A percentile compares a stretch with the other conserved stretches of the same genome.
Conservation (phyloP, 257 asterid species). For the Galeopsis tetrahit region DNA sequence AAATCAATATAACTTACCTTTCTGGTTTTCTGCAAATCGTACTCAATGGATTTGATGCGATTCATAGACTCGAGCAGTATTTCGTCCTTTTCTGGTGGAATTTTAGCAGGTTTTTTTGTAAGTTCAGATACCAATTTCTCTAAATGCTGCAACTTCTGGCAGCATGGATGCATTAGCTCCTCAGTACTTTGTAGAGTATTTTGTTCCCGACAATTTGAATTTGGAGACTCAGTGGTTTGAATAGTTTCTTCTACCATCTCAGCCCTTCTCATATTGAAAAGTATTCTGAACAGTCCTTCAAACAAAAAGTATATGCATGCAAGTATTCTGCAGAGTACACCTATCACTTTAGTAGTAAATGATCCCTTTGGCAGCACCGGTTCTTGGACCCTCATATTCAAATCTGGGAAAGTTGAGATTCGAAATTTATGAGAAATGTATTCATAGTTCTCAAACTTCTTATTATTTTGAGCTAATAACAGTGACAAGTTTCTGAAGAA, state of each 20-base stretch:
- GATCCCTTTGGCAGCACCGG: constrained; percentile 47
- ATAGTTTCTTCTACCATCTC: constrained; percentile 36
- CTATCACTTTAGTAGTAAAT: constrained; percentile 35
- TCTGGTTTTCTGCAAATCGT: constrained; percentile 86
- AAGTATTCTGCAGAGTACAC: constrained; percentile 52
- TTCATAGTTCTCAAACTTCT: not conserved
- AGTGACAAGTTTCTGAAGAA: not conserved
- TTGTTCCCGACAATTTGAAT: constrained; percentile 43
- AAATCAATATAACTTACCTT: constrained; percentile 48
- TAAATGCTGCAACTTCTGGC: constrained; percentile 81
- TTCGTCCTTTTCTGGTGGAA: constrained; percentile 87
- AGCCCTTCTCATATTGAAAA: constrained; percentile 42
- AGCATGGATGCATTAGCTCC: constrained; percentile 71
- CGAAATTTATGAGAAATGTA: constrained; percentile 20
- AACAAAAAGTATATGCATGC: constrained; percentile 53
- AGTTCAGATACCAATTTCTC: constrained; percentile 76
- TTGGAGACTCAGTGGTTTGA: constrained; percentile 36
- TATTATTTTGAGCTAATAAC: not conserved
- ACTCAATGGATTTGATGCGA: constrained; percentile 87
- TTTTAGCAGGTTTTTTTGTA: constrained; percentile 69
- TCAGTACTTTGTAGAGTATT: constrained; percentile 38
- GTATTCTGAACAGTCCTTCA: constrained; percentile 43
- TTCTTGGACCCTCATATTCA: constrained; percentile 36
- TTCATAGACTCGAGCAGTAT: constrained; percentile 81
- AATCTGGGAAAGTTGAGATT: constrained; percentile 44